These are phyloP conservation scores for Rhipidocladum racemiflorum DNA, from an alignment of 176 grass and related monocot species.

Conservation along the genomic window DNA sequence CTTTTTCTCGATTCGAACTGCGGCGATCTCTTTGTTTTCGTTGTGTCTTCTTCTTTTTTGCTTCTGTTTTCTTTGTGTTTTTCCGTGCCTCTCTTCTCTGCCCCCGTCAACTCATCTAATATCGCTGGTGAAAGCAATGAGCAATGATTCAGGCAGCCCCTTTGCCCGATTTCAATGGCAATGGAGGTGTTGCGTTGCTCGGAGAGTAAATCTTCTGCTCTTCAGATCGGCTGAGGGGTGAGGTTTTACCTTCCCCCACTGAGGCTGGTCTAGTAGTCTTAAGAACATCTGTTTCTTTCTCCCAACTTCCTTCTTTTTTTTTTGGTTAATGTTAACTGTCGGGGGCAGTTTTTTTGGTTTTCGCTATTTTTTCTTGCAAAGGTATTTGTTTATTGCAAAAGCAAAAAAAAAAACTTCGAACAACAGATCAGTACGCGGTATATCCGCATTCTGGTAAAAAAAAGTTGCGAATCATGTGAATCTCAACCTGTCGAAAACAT, in stretches of 20 bases:
- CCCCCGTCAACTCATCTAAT: not conserved
- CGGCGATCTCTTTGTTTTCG: not conserved
- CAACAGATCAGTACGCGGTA: too few species aligned
- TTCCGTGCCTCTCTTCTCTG: not conserved
- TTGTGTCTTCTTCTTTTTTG: not conserved
- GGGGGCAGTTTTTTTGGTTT: too few species aligned
- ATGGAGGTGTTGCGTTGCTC: conserved; percentile 87
- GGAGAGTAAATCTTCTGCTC: conserved; percentile 59
- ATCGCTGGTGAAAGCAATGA: conserved; percentile 10
- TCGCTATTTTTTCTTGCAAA: not conserved
- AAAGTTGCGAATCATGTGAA: too few species aligned
- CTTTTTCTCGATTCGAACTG: not conserved
- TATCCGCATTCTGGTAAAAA: too few species aligned
- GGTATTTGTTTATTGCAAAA: too few species aligned
- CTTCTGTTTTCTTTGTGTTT: not conserved
- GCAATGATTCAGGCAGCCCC: conserved; percentile 76
- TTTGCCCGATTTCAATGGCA: conserved; percentile 56
- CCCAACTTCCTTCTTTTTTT: too few species aligned
- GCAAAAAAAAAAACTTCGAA: too few species aligned
- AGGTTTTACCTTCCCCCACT: conserved; percentile 13
- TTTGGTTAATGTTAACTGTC: not conserved
- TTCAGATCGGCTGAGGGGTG: conserved; percentile 68
- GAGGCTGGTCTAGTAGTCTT: conserved; percentile 67
- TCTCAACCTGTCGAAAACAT: too few species aligned
- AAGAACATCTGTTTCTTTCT: conserved; percentile 30